phyloP scores from a whole-genome alignment of 345 rosid genomes.

The Euphorbia peplus region DNA sequence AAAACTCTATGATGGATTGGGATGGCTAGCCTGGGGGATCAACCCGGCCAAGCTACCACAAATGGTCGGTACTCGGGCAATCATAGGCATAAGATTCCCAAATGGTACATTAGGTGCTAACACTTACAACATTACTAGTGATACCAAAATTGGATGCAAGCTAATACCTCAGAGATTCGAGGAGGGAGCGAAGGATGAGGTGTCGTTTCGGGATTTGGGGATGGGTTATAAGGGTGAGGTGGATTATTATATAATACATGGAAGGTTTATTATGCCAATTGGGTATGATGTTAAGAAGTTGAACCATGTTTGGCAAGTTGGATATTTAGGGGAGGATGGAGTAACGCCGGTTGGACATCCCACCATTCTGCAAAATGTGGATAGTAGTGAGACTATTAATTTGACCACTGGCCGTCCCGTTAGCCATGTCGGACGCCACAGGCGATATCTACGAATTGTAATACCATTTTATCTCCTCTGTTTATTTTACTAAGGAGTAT shows the following conservation, averaged over 20 bases:
- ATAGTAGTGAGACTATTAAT: slow-evolving; percentile 40
- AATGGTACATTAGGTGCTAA: background rate
- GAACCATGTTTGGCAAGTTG: slow-evolving; percentile 58
- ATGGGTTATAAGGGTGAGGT: background rate
- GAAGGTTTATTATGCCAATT: slow-evolving; percentile 32
- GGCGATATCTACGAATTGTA: slow-evolving; percentile 31
- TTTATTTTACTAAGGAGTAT: too few species aligned
- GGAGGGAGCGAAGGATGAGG: background rate
- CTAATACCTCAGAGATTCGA: slow-evolving; percentile 27
- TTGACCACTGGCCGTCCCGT: slow-evolving; percentile 1
- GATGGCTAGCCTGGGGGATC: slow-evolving; percentile 66
- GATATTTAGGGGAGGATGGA: slow-evolving; percentile 20
- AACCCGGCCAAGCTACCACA: slow-evolving; percentile 34
- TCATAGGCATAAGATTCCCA: slow-evolving; percentile 34
- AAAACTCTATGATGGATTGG: background rate
- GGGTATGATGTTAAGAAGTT: slow-evolving; percentile 29
- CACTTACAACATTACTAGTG: slow-evolving; percentile 37
- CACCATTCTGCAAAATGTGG: slow-evolving; percentile 33
- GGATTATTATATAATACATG: slow-evolving; percentile 15
- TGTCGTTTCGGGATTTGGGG: background rate
- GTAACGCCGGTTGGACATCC: slow-evolving; percentile 34
- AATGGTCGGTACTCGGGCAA: slow-evolving; percentile 58
- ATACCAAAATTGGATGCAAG: slow-evolving; percentile 35
- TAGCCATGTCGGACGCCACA: background rate
- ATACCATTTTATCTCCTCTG: background rate